Conservation (phyloP, 805 yeast genomes). For the Monosporozyma siamensis region DNA sequence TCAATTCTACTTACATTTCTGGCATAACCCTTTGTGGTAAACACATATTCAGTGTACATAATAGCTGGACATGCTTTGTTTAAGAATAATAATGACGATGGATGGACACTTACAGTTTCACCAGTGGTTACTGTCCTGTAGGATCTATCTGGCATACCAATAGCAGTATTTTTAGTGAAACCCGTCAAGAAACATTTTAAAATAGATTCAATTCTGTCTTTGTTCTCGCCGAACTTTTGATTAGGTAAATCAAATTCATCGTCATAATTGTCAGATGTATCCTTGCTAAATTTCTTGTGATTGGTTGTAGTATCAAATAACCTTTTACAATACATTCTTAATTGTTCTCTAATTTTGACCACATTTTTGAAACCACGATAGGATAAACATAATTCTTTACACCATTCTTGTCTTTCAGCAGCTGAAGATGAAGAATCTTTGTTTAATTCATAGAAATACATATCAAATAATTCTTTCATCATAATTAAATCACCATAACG, state of each 20-base stretch:
- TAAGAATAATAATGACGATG: slow-evolving; percentile 70
- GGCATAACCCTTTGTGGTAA: slow-evolving; percentile 87
- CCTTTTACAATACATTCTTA: slow-evolving; percentile 28
- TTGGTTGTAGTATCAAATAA: slow-evolving; percentile 7
- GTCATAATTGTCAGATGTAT: neutral
- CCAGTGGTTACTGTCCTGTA: slow-evolving; percentile 79
- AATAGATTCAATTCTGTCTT: slow-evolving; percentile 36
- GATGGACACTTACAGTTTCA: slow-evolving; percentile 80
- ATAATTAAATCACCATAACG: slow-evolving; percentile 76
- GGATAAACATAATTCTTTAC: slow-evolving; percentile 66
- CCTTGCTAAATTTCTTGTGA: neutral
- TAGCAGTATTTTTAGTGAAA: slow-evolving; percentile 78
- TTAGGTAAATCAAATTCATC: slow-evolving; percentile 6
- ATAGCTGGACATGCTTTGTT: slow-evolving; percentile 77
- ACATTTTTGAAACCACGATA: slow-evolving; percentile 76
- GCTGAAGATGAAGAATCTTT: slow-evolving; percentile 29
- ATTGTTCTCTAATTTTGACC: slow-evolving; percentile 61
- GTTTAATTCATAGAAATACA: slow-evolving; percentile 29
- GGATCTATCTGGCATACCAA: slow-evolving; percentile 90
- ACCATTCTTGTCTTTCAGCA: slow-evolving; percentile 69
- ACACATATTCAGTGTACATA: slow-evolving; percentile 91
- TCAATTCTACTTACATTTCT: slow-evolving; percentile 78
- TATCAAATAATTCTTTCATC: slow-evolving; percentile 66
- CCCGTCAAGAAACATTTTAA: slow-evolving; percentile 79
- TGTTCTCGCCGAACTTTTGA: slow-evolving; percentile 18